Evolutionary conservation across 768 basidiomycete species (phyloP).

Genomic region (Polyporus arcularius): DNA sequence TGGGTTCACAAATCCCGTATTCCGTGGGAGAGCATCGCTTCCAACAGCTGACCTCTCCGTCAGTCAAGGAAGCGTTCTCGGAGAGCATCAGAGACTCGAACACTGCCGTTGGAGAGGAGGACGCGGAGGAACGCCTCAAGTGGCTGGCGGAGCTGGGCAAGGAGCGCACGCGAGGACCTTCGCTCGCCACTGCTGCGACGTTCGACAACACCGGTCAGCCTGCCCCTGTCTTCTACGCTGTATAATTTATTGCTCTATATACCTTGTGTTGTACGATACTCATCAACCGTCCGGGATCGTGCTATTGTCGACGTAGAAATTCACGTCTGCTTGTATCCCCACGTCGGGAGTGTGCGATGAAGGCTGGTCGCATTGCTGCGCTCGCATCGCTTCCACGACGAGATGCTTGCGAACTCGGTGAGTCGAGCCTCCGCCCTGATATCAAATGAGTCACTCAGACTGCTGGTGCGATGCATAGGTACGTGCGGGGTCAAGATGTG

Average conservation of each 20-base stretch:
- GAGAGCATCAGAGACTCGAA: neutral
- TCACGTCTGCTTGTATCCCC: too few relatives aligned
- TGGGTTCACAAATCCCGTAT: neutral
- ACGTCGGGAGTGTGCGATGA: too few relatives aligned
- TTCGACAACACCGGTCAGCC: neutral
- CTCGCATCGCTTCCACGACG: too few relatives aligned
- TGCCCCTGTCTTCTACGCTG: neutral
- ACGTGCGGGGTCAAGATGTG: too few relatives aligned
- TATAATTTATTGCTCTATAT: neutral
- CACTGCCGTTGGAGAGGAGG: neutral
- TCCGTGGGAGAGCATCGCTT: neutral
- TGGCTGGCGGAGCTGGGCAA: neutral
- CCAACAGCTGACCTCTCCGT: neutral
- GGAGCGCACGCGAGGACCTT: neutral
- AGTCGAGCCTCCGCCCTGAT: too few relatives aligned
- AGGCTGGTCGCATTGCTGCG: too few relatives aligned
- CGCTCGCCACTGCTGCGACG: neutral
- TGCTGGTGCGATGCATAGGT: too few relatives aligned
- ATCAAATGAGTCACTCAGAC: too few relatives aligned
- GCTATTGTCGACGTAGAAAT: too few relatives aligned
- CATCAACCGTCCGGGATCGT: too few relatives aligned
- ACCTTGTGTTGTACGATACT: too few relatives aligned
- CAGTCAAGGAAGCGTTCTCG: neutral
- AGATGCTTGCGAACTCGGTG: too few relatives aligned
- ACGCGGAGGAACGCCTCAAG: neutral